Base-by-base conservation (phyloP, 306 rosid species). In the Betula pendula region DNA sequence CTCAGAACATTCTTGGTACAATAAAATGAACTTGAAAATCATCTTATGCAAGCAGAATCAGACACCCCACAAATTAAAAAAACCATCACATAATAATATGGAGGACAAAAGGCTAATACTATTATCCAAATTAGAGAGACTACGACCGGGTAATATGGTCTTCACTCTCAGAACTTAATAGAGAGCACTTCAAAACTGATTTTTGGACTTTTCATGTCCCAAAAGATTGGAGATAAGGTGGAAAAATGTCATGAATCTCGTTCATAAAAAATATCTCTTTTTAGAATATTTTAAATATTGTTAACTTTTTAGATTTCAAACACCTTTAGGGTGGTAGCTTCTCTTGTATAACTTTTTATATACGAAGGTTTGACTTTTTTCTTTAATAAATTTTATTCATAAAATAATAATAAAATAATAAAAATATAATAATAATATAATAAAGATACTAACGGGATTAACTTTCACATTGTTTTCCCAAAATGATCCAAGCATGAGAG, bases 121-220 rank as follows among this genome's bases (percentile, higher is more conserved):
- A 31, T 43, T 20, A 58, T 71, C 75, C 42, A 53, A 75, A 24
- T 31, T 33, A 77, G 40, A 20, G 6, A 68, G 19, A 24, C 8
- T 51, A 78, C 66, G 29, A 73, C 27, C 60, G 25, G 25, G 13
- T 9, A 24, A 69, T 22, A 22, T 76, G 15, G 10, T 52, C 53
- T 70, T 65, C 52, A 19, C 47, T 27, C 38, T 55, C 33, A 60
- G 69, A 17, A 55, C 43, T 31, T 7, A 38, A 56, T 50, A 33
- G 14, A 45, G 78, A 47, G 75, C 25, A n/a, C 81, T 72, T 76
- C 72, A 74, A 71, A 84, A 80, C 75, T 42, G 70, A 56, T 55
- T 4, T 38, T 35, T 70, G 50, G 47, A 2, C 20, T 77, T 59
- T 11, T 27, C 40, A 71, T 40, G 66, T 59, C 27, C 47, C 14